Conservation (phyloP, 345 rosid species). For the Conringia planisiliqua region DNA sequence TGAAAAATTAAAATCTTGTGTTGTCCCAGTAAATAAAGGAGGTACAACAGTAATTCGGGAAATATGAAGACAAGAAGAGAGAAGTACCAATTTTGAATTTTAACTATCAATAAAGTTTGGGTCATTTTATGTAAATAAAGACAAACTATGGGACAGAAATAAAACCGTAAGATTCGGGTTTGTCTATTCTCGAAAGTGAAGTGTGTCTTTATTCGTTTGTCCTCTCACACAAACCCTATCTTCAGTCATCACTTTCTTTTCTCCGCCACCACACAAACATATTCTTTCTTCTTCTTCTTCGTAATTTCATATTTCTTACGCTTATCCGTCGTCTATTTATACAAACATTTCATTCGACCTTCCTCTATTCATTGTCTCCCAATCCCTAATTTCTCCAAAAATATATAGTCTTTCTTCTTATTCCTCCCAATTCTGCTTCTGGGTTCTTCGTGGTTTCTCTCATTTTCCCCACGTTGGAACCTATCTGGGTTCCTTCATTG, state of each 20-base stretch:
- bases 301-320: background rate
- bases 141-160: background rate
- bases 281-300: background rate
- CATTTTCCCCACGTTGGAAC: background rate
- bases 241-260: constrained; percentile 8
- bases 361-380: background rate
- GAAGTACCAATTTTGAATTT: background rate
- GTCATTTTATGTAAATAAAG: background rate
- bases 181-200: background rate
- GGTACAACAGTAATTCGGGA: background rate
- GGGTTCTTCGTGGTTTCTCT: background rate
- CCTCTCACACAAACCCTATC: constrained; percentile 24
- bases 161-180: constrained; percentile 8
- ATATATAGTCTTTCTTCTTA: background rate
- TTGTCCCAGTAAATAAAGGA: background rate
- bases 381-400: background rate
- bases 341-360: constrained; percentile 12
- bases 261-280: constrained; percentile 32
- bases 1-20: background rate
- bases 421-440: background rate
- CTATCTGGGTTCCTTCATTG: background rate
- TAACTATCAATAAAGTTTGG: background rate
- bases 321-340: background rate
- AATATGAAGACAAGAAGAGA: background rate
- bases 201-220: constrained; percentile 12